phyloP scores from a whole-genome alignment of 2,329 filamentous ascomycete genomes.

The Claviceps fusiformis region DNA sequence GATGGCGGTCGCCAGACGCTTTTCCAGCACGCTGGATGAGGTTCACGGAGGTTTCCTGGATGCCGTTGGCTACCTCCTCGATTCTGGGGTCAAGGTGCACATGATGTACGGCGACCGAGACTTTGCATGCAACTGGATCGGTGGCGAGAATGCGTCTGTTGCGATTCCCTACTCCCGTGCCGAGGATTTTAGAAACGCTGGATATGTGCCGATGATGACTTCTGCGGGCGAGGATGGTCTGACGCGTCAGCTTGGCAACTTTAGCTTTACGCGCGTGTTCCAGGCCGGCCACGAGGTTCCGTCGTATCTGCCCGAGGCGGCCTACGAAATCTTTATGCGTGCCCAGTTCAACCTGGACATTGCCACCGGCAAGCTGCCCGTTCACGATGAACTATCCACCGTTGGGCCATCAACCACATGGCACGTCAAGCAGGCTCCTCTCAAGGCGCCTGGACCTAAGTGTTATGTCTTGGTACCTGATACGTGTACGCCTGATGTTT shows the following conservation, averaged over 20 bases:
- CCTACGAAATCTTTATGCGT: slow-evolving; percentile 44
- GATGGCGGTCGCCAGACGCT: slow-evolving; percentile 31
- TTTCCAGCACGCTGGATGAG: slow-evolving; percentile 48
- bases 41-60: slow-evolving; percentile 34
- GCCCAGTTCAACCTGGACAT: slow-evolving; percentile 41
- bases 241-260: slow-evolving; percentile 63
- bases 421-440: slow-evolving; percentile 40
- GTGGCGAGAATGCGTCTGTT: slow-evolving; percentile 56
- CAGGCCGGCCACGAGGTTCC: slow-evolving; percentile 51
- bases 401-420: slow-evolving; percentile 43
- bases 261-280: slow-evolving; percentile 52
- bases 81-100: slow-evolving; percentile 52
- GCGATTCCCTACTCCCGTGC: slow-evolving; percentile 39
- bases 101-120: slow-evolving; percentile 55
- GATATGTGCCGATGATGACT: slow-evolving; percentile 56
- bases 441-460: slow-evolving; percentile 30
- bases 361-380: slow-evolving; percentile 36
- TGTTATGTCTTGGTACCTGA: slow-evolving; percentile 46
- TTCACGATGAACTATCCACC: slow-evolving; percentile 35
- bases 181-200: slow-evolving; percentile 39
- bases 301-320: slow-evolving; percentile 43
- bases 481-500: slow-evolving; percentile 43
- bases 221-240: slow-evolving; percentile 51
- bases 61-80: slow-evolving; percentile 45
- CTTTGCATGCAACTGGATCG: slow-evolving; percentile 51